phyloP scores from a whole-genome alignment of 202 grass and related monocot genomes.

The Dendrocalamus latiflorus region DNA sequence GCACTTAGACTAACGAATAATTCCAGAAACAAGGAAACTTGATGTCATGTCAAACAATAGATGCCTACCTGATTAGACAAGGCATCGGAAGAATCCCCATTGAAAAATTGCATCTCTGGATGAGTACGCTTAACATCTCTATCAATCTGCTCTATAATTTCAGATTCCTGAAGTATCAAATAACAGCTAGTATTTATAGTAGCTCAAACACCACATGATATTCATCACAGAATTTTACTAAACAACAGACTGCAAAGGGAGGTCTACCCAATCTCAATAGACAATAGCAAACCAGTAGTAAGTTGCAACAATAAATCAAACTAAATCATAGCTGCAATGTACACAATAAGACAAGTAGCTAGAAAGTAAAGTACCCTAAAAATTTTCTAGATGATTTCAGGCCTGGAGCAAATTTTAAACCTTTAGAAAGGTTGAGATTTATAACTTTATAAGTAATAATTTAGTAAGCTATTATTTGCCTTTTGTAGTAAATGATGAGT shows the following conservation, averaged over 20 bases:
- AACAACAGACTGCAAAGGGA: background rate
- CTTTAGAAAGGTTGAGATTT: background rate
- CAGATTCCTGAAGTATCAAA: conserved; percentile 62
- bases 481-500: background rate
- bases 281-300: conserved; percentile 14
- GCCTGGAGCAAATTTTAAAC: background rate
- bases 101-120: conserved; percentile 97
- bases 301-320: background rate
- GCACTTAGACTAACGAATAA: background rate
- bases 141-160: conserved; percentile 94
- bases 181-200: conserved; percentile 14
- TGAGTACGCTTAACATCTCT: conserved; percentile 97
- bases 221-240: background rate
- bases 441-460: background rate
- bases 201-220: conserved; percentile 14
- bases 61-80: conserved; percentile 79
- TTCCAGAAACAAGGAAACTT: background rate
- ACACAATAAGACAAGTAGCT: background rate
- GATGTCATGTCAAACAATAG: background rate
- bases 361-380: background rate
- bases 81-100: conserved; percentile 44
- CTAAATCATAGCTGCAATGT: background rate
- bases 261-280: background rate
- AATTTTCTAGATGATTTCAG: background rate
- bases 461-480: background rate